Evolutionary conservation across 768 basidiomycete genomes (phyloP), one percentile per base, ranked within the genome.

Genomic region (Suillus subalutaceus): DNA sequence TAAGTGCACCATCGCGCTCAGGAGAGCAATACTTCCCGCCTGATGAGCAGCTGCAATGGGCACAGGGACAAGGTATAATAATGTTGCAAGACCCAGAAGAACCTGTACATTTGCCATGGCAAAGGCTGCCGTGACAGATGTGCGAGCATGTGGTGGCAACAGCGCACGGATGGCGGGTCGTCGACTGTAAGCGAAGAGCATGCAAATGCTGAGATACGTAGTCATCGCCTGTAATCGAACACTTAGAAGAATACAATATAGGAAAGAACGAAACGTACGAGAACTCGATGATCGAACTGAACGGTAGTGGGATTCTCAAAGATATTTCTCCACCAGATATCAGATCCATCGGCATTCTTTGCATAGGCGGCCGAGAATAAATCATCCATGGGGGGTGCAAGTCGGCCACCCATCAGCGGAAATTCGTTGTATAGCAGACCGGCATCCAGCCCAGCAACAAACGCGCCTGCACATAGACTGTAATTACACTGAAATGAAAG

Each of bases 351-450:
- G 0, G 79, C 71, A 38, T 77, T 85, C 75, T 89, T 88, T 8
- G 94, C 87, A 75, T 97, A 99, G 8, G 82, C 80, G 1, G 84
- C 73, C 35, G 92, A 88, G 74, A 96, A 87, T 32, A 99, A 85
- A 76, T 99, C 97, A 44, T 90, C 86, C 8, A 81, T 67, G 0
- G 96, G 95, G 4, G 97, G 97, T 4, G 87, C 85, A 18, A 98
- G 77, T 18, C 88, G 85, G 8, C 92, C 96, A 44, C 94, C 97
- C 97, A 99, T 99, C 6, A 91, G 79, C 0, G 97, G 97, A 80
- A 97, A 99, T 74, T 99, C 97, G 74, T 99, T 99, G 80, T 99
- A 99, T n/a, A 96, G 76, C 63, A 99, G 79, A 16, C 97, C 97
- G 1, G 97, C 97, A 75, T 99, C 97, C 52, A 99, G 83, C 16